Conservation (phyloP, 2,329 filamentous ascomycete genomes). For the Phyllosticta citriasiana region DNA sequence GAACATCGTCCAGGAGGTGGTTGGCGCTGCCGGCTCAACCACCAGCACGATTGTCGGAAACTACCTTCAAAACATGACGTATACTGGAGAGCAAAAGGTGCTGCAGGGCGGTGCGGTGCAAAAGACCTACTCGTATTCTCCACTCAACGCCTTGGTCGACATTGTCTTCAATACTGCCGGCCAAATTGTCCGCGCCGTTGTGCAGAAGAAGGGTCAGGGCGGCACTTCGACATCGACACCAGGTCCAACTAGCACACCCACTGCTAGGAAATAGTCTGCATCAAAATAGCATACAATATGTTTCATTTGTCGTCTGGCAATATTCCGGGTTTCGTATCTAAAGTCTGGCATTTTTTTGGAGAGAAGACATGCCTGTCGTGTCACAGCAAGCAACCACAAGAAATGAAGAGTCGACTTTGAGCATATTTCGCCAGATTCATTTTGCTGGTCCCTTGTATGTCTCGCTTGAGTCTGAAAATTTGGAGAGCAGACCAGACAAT, state of each 20-base stretch:
- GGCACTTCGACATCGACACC: conserved; percentile 16
- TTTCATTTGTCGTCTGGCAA: too few species aligned
- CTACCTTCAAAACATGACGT: conserved; percentile 50
- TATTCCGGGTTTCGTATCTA: too few species aligned
- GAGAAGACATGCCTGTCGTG: too few species aligned
- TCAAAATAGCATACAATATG: too few species aligned
- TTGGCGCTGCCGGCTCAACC: conserved; percentile 34
- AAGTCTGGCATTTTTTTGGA: too few species aligned
- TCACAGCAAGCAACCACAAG: too few species aligned
- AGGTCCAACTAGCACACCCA: conserved; percentile 22
- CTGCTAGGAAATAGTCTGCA: conserved; percentile 9
- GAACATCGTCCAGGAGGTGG: conserved; percentile 52
- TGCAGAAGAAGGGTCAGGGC: conserved; percentile 23
- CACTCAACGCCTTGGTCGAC: conserved; percentile 43
- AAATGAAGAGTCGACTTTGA: too few species aligned
- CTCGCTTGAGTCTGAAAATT: too few species aligned
- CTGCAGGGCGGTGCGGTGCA: conserved; percentile 33
- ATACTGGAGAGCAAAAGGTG: conserved; percentile 29
- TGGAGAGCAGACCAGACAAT: too few species aligned
- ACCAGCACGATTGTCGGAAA: conserved; percentile 48
- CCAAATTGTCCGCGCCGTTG: conserved; percentile 44
- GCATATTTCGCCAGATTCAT: too few species aligned
- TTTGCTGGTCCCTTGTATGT: too few species aligned
- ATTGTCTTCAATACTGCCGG: conserved; percentile 47
- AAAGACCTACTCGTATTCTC: conserved; percentile 44